These are phyloP conservation scores for Podila epicladia DNA, from an alignment of 192 early-diverging fungal species.

Conservation along the genomic window DNA sequence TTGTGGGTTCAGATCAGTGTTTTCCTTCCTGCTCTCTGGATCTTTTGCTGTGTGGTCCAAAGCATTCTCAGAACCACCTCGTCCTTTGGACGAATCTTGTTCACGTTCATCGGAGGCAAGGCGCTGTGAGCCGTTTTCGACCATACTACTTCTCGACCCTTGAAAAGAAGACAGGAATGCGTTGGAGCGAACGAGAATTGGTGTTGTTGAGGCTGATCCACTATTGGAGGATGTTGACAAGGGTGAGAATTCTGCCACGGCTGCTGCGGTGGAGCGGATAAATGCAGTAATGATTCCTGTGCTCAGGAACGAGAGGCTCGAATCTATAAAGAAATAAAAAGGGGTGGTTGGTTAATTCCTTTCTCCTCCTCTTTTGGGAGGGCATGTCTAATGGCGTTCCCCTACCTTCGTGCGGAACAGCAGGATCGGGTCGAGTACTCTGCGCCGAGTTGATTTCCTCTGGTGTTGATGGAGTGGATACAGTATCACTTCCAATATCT, in stretches of 20 bases:
- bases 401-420: too few relatives aligned
- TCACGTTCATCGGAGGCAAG: neutral
- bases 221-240: neutral
- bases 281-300: slow-evolving; percentile 8
- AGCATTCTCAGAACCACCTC: neutral
- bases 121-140: neutral
- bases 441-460: too few relatives aligned
- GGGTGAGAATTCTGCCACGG: slow-evolving; percentile 2
- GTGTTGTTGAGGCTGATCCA: slow-evolving; percentile 10
- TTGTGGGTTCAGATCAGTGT: neutral
- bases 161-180: slow-evolving; percentile 1
- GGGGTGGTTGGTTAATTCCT: too few relatives aligned
- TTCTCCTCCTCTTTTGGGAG: too few relatives aligned
- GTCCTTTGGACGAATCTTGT: neutral
- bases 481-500: too few relatives aligned
- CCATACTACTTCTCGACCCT: neutral
- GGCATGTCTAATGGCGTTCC: too few relatives aligned
- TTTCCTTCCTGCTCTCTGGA: neutral
- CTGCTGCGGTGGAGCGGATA: slow-evolving; percentile 5
- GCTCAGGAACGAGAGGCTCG: neutral
- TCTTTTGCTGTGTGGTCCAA: neutral
- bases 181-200: neutral
- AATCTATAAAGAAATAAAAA: neutral
- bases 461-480: too few relatives aligned
- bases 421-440: too few relatives aligned